A percentile compares a stretch with the other conserved stretches of the same genome.
phyloP scores from a whole-genome alignment of 129 eudicot genomes.

The Erigeron canadensis region DNA sequence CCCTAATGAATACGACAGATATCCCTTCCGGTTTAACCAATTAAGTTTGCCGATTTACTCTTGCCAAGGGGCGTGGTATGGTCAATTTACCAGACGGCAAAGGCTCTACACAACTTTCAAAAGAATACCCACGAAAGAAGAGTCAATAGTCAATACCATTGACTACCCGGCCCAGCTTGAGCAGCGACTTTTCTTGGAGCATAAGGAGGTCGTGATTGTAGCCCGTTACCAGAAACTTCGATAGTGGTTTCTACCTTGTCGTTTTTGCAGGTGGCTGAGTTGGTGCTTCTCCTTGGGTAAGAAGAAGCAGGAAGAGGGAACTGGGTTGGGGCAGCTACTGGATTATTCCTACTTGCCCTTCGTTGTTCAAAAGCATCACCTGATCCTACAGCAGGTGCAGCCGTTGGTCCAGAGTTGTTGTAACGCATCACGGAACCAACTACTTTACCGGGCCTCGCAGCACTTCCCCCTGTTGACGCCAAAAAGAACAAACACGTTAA shows the following conservation, averaged over 20 bases:
- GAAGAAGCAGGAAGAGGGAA: conserved; percentile 64
- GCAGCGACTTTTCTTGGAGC: conserved; percentile 80
- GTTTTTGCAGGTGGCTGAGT: conserved; percentile 53
- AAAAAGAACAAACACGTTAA: not conserved
- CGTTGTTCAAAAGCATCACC: conserved; percentile 69
- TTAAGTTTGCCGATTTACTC: conserved; percentile 13
- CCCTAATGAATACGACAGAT: not conserved
- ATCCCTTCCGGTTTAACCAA: conserved; percentile 6
- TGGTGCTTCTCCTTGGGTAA: conserved; percentile 63
- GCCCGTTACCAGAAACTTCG: conserved; percentile 61
- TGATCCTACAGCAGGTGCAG: conserved; percentile 35
- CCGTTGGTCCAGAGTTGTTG: conserved; percentile 56
- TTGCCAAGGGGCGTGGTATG: conserved; percentile 3
- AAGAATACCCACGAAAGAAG: not conserved
- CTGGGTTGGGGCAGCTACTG: conserved; percentile 62
- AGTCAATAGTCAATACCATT: conserved; percentile 60
- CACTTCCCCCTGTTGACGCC: conserved; percentile 48
- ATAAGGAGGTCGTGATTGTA: conserved; percentile 80
- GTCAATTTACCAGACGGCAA: conserved; percentile 12
- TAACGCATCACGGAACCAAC: conserved; percentile 69
- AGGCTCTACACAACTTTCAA: conserved; percentile 5
- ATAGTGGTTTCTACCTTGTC: conserved; percentile 55
- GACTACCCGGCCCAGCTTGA: conserved; percentile 70
- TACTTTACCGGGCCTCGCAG: conserved; percentile 93
- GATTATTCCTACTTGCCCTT: conserved; percentile 58